Evolutionary conservation across 352 stramenopile species (phyloP), one percentile per base, ranked within the genome.

Genomic region (Phytophthora sp.): DNA sequence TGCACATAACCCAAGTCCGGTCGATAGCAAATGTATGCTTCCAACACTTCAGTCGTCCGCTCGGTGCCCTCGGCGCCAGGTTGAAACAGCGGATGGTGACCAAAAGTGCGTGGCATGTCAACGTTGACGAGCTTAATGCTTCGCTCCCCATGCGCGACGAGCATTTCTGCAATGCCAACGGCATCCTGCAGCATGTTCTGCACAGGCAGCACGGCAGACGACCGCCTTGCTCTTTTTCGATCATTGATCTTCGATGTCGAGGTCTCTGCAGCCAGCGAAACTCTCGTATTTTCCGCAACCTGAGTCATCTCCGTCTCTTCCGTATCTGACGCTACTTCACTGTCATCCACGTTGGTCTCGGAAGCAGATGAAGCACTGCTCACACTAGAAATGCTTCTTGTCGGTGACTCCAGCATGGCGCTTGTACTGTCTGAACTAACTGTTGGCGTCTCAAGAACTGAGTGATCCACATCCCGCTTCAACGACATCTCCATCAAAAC

Each of bases 91-190:
- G 84, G 77, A 27, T 95, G 87, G 35, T 93, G 82, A 8, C 86
- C 88, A 51, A 95, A 95, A 47, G 88, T 95, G 7, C 88, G 77
- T 39, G 86, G 88, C 86, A 95, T 95, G 57, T 95, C 88, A 23
- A 94, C 69, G 49, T 86, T 80, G 4, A 96, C 86, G 16, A 96
- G 75, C 13, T 88, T 85, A 30, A 96, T 94, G 51, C 84, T 96
- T 24, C 88, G 82, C 58, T 96, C 88, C 11, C 82, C 79, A 16
- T 89, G 77, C 1, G 88, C 79, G 23, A 96, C 86, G 13, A 96
- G 79, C 66, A 91, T 88, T 55, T 96, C 88, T 0, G 88, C 86
- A 38, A 96, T 82, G 18, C 84, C 73, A 23, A 93, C 82, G 21
- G 80, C 84, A 52, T 94, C 83, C 39, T 87, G 63, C 11, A 94